These are phyloP conservation scores for Retiboletus fuscus DNA, from an alignment of 1,284 basidiomycete genomes.

Conservation along the genomic window DNA sequence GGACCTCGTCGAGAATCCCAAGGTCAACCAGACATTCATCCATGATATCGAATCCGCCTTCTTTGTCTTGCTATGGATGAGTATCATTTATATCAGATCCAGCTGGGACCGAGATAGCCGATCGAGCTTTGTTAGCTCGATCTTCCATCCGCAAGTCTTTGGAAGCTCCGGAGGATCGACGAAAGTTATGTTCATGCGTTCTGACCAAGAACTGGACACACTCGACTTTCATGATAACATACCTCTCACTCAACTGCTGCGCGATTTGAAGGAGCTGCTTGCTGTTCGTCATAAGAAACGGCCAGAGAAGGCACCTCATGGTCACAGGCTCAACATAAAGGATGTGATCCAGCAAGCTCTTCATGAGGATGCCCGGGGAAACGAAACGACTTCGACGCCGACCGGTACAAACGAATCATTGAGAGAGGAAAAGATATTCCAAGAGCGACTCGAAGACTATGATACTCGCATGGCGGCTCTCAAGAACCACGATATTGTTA, in stretches of 20 bases:
- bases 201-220: neutral
- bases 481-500: neutral
- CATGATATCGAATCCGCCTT: neutral
- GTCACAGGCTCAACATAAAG: neutral
- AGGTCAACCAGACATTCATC: neutral
- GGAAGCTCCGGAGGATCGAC: neutral
- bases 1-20: neutral
- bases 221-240: neutral
- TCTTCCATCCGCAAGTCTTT: neutral
- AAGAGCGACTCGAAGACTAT: neutral
- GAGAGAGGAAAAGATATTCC: neutral
- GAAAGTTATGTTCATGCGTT: neutral
- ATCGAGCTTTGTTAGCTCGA: neutral
- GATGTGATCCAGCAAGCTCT: neutral
- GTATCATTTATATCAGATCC: neutral
- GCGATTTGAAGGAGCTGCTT: neutral
- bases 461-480: neutral
- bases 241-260: neutral
- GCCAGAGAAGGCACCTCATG: neutral
- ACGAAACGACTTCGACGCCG: neutral
- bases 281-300: neutral
- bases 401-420: neutral
- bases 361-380: neutral
- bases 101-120: neutral
- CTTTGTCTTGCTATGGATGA: conserved; percentile 5